Evolutionary conservation across 805 yeast species (phyloP).

Genomic region (Lachancea mirantina): DNA sequence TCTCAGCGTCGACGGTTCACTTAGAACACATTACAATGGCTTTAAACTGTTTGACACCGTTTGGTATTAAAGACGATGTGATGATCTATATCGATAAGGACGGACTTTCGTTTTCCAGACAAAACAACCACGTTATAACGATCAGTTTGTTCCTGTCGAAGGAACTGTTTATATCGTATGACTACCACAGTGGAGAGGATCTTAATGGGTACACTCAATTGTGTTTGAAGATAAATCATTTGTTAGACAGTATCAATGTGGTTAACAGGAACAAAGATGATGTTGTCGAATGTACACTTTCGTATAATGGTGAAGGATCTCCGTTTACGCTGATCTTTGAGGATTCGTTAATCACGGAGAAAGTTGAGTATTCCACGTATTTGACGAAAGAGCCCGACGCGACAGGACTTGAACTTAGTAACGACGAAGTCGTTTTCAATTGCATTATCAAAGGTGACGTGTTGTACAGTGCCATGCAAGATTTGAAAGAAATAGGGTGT

Average conservation of each 20-base stretch:
- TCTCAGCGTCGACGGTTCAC: slow-evolving; percentile 42
- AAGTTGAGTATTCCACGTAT: slow-evolving; percentile 49
- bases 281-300: slow-evolving; percentile 41
- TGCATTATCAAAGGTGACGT: slow-evolving; percentile 48
- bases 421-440: slow-evolving; percentile 41
- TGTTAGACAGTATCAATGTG: slow-evolving; percentile 46
- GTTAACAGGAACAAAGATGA: slow-evolving; percentile 30
- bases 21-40: slow-evolving; percentile 41
- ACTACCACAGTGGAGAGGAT: slow-evolving; percentile 16
- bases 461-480: slow-evolving; percentile 47
- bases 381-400: slow-evolving; percentile 31
- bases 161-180: slow-evolving; percentile 27
- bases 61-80: slow-evolving; percentile 34
- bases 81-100: slow-evolving; percentile 40
- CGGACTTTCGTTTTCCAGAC: slow-evolving; percentile 47
- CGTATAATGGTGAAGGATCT: slow-evolving; percentile 42
- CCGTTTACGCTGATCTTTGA: slow-evolving; percentile 53
- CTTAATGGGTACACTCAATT: slow-evolving; percentile 28
- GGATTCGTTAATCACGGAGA: slow-evolving; percentile 45
- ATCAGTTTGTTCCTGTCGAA: slow-evolving; percentile 31
- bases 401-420: slow-evolving; percentile 37
- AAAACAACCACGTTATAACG: slow-evolving; percentile 36
- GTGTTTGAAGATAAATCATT: slow-evolving; percentile 39
- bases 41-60: slow-evolving; percentile 36
- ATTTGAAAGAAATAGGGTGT: slow-evolving; percentile 48